A percentile compares a stretch with the other conserved stretches of the same genome.
Conservation (phyloP, 202 grass and related monocot species). For the Schoenoplectus tabernaemontani region DNA sequence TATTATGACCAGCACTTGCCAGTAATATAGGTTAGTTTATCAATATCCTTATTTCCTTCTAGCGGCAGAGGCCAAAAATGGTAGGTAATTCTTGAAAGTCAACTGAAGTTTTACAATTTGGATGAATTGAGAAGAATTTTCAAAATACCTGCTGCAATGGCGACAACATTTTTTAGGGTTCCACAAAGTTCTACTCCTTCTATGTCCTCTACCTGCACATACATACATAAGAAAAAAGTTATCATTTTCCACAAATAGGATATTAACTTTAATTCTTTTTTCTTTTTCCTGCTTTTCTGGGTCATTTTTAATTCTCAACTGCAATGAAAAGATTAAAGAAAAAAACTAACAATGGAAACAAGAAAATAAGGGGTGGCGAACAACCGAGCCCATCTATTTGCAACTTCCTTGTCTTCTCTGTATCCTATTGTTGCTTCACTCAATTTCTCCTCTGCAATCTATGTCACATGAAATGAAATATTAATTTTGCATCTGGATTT, state of each 20-base stretch:
- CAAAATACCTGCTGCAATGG: constrained; percentile 82
- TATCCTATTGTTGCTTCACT: constrained; percentile 98
- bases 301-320: background rate
- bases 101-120: background rate
- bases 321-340: constrained; percentile 7
- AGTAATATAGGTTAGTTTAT: background rate
- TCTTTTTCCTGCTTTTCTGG: background rate
- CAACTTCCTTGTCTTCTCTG: constrained; percentile 72
- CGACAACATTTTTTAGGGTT: constrained; percentile 92
- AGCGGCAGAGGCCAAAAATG: background rate
- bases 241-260: background rate
- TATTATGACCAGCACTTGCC: background rate
- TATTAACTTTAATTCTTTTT: background rate
- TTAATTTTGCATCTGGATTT: background rate
- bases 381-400: constrained; percentile 54
- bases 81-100: background rate
- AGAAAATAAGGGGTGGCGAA: constrained; percentile 82
- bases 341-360: constrained; percentile 57
- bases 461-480: background rate
- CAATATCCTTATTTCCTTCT: background rate
- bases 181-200: constrained; percentile 96
- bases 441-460: constrained; percentile 95
- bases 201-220: constrained; percentile 74
- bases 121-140: background rate
- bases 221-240: background rate